Evolutionary conservation across 2,329 filamentous ascomycete species (phyloP).

Genomic region (Monilinia polystroma): DNA sequence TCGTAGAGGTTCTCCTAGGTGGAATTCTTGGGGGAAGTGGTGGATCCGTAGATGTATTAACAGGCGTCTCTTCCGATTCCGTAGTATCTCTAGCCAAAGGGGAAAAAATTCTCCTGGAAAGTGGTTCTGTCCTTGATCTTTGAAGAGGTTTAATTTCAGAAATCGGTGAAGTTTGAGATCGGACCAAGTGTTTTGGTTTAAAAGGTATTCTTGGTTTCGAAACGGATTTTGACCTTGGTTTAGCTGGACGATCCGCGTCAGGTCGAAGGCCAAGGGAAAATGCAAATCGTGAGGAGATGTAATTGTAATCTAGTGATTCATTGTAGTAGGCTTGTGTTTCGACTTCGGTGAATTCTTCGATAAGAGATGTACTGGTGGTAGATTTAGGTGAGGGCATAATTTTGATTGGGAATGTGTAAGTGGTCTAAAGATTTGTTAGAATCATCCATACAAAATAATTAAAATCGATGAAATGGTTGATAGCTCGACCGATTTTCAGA

Average conservation of each 20-base stretch:
- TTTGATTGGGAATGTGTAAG: constrained; percentile 21
- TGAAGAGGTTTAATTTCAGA: constrained; percentile 10
- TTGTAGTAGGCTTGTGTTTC: constrained; percentile 20
- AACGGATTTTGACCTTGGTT: constrained; percentile 14
- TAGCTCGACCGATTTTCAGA: neutral
- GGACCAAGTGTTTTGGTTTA: constrained; percentile 9
- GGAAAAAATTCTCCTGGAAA: constrained; percentile 4
- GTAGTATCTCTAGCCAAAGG: constrained; percentile 4
- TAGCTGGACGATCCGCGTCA: constrained; percentile 10
- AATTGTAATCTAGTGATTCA: constrained; percentile 21
- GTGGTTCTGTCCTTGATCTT: constrained; percentile 10
- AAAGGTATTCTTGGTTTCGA: constrained; percentile 13
- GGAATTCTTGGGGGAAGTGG: constrained; percentile 1
- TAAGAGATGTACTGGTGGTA: constrained; percentile 1
- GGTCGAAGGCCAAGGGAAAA: constrained; percentile 13
- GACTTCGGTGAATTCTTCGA: constrained; percentile 14
- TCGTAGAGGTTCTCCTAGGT: constrained; percentile 10
- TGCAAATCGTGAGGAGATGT: constrained; percentile 18
- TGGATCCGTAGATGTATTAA: constrained; percentile 1
- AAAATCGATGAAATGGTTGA: neutral
- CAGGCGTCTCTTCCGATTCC: neutral
- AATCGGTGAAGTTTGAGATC: constrained; percentile 15
- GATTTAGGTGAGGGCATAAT: constrained; percentile 20
- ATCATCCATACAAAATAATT: neutral
- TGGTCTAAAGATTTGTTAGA: constrained; percentile 9